A percentile compares a stretch with the other conserved stretches of the same genome.
Conservation (phyloP, 306 rosid species). For the Rosa chinensis region DNA sequence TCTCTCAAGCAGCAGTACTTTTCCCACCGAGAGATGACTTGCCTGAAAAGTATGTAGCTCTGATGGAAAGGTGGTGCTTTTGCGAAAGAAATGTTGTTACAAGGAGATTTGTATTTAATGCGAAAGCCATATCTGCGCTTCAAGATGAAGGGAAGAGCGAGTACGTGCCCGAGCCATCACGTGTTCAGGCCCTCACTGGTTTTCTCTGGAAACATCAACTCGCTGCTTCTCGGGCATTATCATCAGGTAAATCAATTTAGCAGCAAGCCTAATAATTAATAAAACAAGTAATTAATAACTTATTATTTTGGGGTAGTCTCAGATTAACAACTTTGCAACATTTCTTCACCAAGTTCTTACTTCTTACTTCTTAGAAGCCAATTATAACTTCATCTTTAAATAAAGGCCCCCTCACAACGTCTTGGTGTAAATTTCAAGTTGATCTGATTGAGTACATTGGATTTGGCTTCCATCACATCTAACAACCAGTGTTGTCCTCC, state of each 20-base stretch:
- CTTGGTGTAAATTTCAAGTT: too few species aligned
- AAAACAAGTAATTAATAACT: too few species aligned
- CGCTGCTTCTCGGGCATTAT: background rate
- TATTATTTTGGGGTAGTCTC: too few species aligned
- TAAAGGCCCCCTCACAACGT: too few species aligned
- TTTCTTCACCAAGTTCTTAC: too few species aligned
- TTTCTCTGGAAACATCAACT: conserved; percentile 45
- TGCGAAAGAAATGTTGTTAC: conserved; percentile 21
- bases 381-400: too few species aligned
- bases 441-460: too few species aligned
- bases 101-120: conserved; percentile 40
- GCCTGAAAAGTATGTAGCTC: conserved; percentile 13
- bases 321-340: too few species aligned
- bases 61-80: conserved; percentile 11
- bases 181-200: conserved; percentile 33
- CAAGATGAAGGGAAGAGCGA: conserved; percentile 24
- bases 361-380: too few species aligned
- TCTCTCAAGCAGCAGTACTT: conserved; percentile 12
- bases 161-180: conserved; percentile 24
- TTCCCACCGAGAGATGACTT: conserved; percentile 38
- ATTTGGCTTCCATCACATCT: too few species aligned
- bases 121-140: conserved; percentile 21
- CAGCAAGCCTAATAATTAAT: too few species aligned
- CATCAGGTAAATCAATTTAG: background rate
- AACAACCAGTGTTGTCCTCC: too few species aligned